A percentile compares a stretch with the other conserved stretches of the same genome.
These are phyloP conservation scores for Pterulicium gracile DNA, from an alignment of 1,284 basidiomycete species.

Conservation along the genomic window DNA sequence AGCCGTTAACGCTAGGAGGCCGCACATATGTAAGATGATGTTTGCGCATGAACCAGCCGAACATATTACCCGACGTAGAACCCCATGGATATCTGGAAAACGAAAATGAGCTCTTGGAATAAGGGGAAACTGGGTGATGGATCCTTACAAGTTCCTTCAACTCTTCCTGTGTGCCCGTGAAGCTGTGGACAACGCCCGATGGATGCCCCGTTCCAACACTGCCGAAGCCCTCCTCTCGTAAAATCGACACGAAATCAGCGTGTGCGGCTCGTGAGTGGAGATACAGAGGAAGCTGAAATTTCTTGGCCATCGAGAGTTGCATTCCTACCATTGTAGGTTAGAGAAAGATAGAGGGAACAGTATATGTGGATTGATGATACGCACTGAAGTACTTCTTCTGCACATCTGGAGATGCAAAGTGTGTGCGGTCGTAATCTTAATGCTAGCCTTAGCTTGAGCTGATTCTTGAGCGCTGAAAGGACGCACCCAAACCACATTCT, in stretches of 20 bases:
- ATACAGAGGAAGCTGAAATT: slow-evolving; percentile 72
- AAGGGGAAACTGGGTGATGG: background rate
- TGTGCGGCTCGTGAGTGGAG: slow-evolving; percentile 78
- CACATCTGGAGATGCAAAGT: slow-evolving; percentile 53
- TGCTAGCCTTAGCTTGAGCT: background rate
- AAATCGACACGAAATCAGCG: slow-evolving; percentile 59
- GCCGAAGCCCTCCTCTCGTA: slow-evolving; percentile 54
- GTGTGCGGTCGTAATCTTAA: slow-evolving; percentile 81
- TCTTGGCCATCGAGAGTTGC: slow-evolving; percentile 64
- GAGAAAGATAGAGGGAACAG: background rate
- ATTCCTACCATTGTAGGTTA: slow-evolving; percentile 31
- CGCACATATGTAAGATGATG: no score
- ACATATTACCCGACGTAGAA: slow-evolving; percentile 46
- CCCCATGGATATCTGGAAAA: slow-evolving; percentile 52
- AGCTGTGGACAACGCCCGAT: slow-evolving; percentile 81
- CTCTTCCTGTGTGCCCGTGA: slow-evolving; percentile 67
- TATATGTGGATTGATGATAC: slow-evolving; percentile 10
- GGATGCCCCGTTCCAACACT: slow-evolving; percentile 46
- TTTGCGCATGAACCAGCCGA: background rate
- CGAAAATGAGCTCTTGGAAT: background rate
- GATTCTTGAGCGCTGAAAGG: background rate
- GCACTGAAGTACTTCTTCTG: slow-evolving; percentile 64
- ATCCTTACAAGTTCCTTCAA: slow-evolving; percentile 60
- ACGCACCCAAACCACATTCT: slow-evolving; percentile 75
- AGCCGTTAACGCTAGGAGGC: slow-evolving; percentile 61